phyloP scores from a whole-genome alignment of 2,329 filamentous ascomycete genomes.

The Alternaria conjuncta region DNA sequence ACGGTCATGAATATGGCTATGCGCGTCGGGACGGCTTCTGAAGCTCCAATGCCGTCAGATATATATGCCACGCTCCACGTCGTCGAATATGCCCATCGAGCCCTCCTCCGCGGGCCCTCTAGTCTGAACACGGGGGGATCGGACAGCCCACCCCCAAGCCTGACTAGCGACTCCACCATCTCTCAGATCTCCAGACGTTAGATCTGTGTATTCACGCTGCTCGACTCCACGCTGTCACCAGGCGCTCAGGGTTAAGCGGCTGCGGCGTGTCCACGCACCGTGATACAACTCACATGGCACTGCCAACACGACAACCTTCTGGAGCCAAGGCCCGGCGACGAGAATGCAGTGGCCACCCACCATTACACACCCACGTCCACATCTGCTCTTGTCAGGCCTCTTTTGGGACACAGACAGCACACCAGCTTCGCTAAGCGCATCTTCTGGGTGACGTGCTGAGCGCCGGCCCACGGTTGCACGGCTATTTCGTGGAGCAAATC shows the following conservation, averaged over 20 bases:
- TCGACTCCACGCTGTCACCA: constrained; percentile 16
- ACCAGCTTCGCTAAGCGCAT: constrained; percentile 18
- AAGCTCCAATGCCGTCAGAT: constrained; percentile 3
- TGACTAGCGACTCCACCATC: constrained; percentile 7
- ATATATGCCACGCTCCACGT: constrained; percentile 3
- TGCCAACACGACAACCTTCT: constrained; percentile 34
- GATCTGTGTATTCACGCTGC: constrained; percentile 20
- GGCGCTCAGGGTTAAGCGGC: constrained; percentile 21
- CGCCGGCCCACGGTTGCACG: constrained; percentile 23
- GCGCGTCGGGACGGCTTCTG: not conserved
- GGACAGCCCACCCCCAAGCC: constrained; percentile 6
- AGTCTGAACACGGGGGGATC: constrained; percentile 8
- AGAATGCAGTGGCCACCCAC: constrained; percentile 20
- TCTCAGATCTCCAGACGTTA: constrained; percentile 14
- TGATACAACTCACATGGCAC: constrained; percentile 27
- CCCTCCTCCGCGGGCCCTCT: not conserved
- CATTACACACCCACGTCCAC: constrained; percentile 8
- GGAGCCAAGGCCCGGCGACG: constrained; percentile 17
- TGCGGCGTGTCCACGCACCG: constrained; percentile 20
- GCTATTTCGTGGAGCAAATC: constrained; percentile 29
- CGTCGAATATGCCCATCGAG: constrained; percentile 3
- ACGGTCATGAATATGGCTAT: constrained; percentile 4
- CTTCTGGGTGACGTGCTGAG: constrained; percentile 15
- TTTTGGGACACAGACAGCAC: constrained; percentile 23
- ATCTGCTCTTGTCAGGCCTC: constrained; percentile 22